Conservation (phyloP, 2,329 filamentous ascomycete genomes). For the Herpotrichia juniperi region DNA sequence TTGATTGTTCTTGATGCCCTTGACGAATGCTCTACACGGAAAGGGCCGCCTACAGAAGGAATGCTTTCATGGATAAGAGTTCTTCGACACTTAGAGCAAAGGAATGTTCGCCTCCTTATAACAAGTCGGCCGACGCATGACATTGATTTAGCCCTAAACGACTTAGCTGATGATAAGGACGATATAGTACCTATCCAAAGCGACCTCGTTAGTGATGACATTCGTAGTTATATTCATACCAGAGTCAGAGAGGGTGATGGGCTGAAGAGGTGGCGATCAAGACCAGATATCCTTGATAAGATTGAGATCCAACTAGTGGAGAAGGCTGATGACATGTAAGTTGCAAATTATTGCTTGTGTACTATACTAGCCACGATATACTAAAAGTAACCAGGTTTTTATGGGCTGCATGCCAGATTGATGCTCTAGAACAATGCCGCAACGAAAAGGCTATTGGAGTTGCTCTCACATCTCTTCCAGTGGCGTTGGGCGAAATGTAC, state of each 20-base stretch:
- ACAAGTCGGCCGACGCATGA: constrained; percentile 35
- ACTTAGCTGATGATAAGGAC: constrained; percentile 14
- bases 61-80: constrained; percentile 25
- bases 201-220: constrained; percentile 36
- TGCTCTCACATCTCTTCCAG: constrained; percentile 23
- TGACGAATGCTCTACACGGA: constrained; percentile 33
- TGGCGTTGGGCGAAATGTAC: constrained; percentile 34
- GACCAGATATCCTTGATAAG: constrained; percentile 29
- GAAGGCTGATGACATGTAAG: constrained; percentile 31
- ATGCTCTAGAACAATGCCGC: constrained; percentile 22
- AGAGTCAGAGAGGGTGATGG: constrained; percentile 40
- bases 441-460: constrained; percentile 21
- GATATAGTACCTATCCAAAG: constrained; percentile 20
- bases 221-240: constrained; percentile 30
- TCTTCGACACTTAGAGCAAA: constrained; percentile 24
- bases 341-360: constrained; percentile 12
- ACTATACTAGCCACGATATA: too few species aligned
- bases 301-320: constrained; percentile 35
- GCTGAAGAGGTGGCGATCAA: constrained; percentile 30
- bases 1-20: constrained; percentile 36
- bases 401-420: too few species aligned
- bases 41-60: constrained; percentile 19
- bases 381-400: too few species aligned
- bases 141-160: constrained; percentile 27
- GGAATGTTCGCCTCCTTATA: constrained; percentile 30